These are phyloP conservation scores for Lactarius akahatsu DNA, from an alignment of 768 basidiomycete genomes.

Conservation along the genomic window DNA sequence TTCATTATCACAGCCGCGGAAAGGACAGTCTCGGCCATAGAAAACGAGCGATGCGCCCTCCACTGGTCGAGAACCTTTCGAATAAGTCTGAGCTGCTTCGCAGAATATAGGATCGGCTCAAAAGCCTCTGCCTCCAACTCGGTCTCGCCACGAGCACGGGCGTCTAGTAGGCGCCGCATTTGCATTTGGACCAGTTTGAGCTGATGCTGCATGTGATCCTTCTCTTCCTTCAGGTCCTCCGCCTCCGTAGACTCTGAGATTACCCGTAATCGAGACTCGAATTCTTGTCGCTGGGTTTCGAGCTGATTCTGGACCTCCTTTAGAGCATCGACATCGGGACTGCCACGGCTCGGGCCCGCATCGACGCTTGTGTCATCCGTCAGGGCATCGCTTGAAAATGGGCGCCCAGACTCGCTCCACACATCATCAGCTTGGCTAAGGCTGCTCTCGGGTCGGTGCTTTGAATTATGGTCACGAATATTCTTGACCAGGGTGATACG, in stretches of 20 bases:
- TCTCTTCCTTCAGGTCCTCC: constrained; percentile 85
- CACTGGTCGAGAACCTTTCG: constrained; percentile 82
- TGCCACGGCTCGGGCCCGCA: constrained; percentile 53
- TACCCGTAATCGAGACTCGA: constrained; percentile 58
- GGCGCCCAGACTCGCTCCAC: constrained; percentile 88
- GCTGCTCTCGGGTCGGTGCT: constrained; percentile 87
- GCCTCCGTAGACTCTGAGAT: constrained; percentile 72
- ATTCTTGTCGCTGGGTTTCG: constrained; percentile 47
- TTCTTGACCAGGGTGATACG: constrained; percentile 92
- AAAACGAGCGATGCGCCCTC: constrained; percentile 81
- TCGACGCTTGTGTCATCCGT: constrained; percentile 91
- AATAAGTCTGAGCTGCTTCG: constrained; percentile 77
- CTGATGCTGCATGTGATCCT: constrained; percentile 91
- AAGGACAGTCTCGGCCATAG: constrained; percentile 88
- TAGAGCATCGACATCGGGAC: constrained; percentile 65
- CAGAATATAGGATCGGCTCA: constrained; percentile 82
- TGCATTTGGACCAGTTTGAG: constrained; percentile 75
- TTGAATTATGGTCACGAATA: constrained; percentile 76
- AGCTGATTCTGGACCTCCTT: constrained; percentile 74
- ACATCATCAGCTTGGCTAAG: constrained; percentile 82
- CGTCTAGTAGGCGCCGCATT: constrained; percentile 78
- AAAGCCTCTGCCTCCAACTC: constrained; percentile 61
- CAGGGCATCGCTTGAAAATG: constrained; percentile 68
- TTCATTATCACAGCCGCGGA: constrained; percentile 84
- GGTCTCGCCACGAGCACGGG: constrained; percentile 71